These are phyloP conservation scores for Ascosphaera apis DNA, from an alignment of 2,329 filamentous ascomycete species.

Conservation along the genomic window DNA sequence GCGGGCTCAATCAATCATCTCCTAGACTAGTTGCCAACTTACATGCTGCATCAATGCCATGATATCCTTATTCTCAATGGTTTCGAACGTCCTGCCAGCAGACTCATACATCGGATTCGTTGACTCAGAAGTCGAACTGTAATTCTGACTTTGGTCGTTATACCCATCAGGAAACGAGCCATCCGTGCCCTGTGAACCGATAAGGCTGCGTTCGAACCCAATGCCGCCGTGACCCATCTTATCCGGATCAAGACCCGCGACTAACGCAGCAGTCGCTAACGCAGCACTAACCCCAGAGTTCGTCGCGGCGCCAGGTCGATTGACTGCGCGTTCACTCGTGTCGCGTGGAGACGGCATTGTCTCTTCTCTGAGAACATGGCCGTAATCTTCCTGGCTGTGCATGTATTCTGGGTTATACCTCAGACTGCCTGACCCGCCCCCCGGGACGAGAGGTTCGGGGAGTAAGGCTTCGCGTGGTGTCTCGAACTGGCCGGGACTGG, in stretches of 20 bases:
- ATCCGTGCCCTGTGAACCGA: neutral
- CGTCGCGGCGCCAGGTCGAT: neutral
- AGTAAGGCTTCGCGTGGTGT: neutral
- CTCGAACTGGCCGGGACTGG: neutral
- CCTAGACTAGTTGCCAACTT: slow-evolving; percentile 4
- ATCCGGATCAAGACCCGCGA: neutral
- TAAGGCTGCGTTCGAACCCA: neutral
- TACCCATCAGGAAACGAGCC: slow-evolving; percentile 34
- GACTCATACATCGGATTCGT: slow-evolving; percentile 52
- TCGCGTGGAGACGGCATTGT: neutral
- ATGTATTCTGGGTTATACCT: neutral
- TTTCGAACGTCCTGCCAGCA: slow-evolving; percentile 64
- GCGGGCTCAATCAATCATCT: too few relatives aligned
- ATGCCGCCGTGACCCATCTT: neutral
- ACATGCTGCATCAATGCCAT: slow-evolving; percentile 93
- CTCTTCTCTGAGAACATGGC: neutral
- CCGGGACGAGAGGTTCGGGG: neutral
- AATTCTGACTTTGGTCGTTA: slow-evolving; percentile 6
- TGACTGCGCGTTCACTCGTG: neutral
- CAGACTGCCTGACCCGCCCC: neutral
- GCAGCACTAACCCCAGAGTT: neutral
- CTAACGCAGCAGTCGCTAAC: neutral
- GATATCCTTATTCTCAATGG: slow-evolving; percentile 90
- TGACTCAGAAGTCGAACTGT: neutral
- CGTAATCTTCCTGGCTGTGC: slow-evolving; percentile 1